Evolutionary conservation across 331 rosid genomes (phyloP).

Genomic region (Pyracantha coccinea): DNA sequence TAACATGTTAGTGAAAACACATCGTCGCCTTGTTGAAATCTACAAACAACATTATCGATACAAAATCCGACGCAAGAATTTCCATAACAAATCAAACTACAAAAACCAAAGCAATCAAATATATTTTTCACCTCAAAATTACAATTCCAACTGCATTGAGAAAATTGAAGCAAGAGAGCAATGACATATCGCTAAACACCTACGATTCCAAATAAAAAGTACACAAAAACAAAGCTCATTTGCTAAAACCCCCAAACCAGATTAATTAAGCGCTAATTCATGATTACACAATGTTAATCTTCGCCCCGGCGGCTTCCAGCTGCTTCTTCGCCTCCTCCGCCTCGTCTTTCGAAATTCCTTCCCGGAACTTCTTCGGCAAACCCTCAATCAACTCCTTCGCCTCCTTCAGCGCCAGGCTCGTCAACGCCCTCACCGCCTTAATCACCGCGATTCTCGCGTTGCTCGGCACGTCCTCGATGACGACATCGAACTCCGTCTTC

Average conservation of each 20-base stretch:
- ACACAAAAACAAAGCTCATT: background rate
- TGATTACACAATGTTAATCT: slow-evolving; percentile 41
- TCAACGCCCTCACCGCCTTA: slow-evolving; percentile 63
- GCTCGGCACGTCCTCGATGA: slow-evolving; percentile 64
- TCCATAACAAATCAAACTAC: background rate
- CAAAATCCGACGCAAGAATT: too few species aligned
- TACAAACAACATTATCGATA: too few species aligned
- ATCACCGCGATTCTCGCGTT: slow-evolving; percentile 64
- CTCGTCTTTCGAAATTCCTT: slow-evolving; percentile 59
- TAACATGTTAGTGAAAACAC: too few species aligned
- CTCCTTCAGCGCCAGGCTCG: slow-evolving; percentile 72
- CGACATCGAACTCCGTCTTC: slow-evolving; percentile 81
- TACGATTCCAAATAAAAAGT: background rate
- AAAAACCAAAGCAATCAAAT: background rate
- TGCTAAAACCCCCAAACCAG: background rate
- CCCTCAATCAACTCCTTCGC: slow-evolving; percentile 84
- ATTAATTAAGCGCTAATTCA: background rate
- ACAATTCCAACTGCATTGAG: background rate
- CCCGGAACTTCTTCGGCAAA: slow-evolving; percentile 75
- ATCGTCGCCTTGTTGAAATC: too few species aligned
- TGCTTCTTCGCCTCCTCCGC: slow-evolving; percentile 82
- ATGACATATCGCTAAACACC: background rate
- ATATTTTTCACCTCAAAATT: background rate
- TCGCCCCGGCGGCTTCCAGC: slow-evolving; percentile 83
- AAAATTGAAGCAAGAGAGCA: background rate